A percentile compares a stretch with the other conserved stretches of the same genome.
phyloP scores from a whole-genome alignment of 208 protist genomes.

The Phytomonas sp. region DNA sequence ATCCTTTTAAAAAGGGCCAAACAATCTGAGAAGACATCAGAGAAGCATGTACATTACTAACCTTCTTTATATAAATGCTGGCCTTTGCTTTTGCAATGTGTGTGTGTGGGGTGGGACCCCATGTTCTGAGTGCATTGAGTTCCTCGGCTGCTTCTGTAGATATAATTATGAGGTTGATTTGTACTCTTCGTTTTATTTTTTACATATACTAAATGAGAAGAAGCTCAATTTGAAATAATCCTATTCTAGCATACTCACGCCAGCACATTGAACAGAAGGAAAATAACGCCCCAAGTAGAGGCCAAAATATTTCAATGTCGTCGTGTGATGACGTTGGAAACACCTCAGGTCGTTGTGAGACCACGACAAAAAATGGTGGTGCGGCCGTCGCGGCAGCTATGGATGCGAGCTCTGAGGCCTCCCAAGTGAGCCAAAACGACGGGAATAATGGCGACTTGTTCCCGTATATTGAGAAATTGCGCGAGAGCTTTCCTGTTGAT shows the following conservation, averaged over 20 bases:
- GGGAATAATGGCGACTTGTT: constrained; percentile 46
- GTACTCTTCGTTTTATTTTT: background rate
- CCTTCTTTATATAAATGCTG: background rate
- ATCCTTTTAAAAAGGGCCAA: background rate
- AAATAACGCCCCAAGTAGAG: background rate
- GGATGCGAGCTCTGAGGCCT: background rate
- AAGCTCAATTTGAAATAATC: background rate
- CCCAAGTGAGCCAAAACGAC: constrained; percentile 10
- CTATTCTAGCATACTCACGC: background rate
- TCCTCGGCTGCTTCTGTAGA: background rate
- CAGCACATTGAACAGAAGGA: background rate
- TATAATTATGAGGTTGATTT: background rate
- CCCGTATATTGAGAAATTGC: constrained; percentile 24
- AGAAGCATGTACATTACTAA: background rate
- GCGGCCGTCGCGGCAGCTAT: background rate
- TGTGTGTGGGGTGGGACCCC: background rate
- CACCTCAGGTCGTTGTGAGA: background rate
- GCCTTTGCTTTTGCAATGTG: background rate
- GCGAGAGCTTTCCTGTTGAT: constrained; percentile 20
- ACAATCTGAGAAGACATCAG: background rate
- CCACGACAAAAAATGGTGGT: background rate
- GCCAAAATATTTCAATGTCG: background rate
- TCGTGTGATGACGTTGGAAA: background rate
- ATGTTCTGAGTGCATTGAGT: background rate
- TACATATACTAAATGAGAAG: background rate